Base-by-base conservation (phyloP, 2,329 filamentous ascomycete genomes). In the Metarhizium album region DNA sequence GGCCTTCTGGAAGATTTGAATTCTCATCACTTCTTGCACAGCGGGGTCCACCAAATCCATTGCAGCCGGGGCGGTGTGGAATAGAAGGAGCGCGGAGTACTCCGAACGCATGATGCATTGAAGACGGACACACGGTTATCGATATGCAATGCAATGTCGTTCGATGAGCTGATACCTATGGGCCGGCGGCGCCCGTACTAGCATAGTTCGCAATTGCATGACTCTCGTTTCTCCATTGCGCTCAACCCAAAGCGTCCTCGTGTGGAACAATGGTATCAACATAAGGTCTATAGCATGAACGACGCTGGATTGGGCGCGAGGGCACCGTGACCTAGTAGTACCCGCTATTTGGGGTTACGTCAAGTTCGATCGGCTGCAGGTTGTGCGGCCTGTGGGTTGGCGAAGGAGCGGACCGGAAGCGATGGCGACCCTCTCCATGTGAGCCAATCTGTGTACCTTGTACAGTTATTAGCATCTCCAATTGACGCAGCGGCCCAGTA, bases 361-460 rank as follows among this genome's bases (percentile, higher is more conserved):
- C 38, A 20, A 42, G 33, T 50, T 50, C 43, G 43, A 46, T 46
- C 43, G 43, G 43, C 43, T 46, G 29, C 43, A 46, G 20, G 27
- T 31, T 18, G n/a, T n/a, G 43, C 24, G 14, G 24, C 43, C 14
- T 5, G 29, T 46, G 43, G 24, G 43, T 16, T 46, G 43, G 31
- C 8, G 33, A 24, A 37, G 22, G 20, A 50, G 20, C 38, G 29
- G 43, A 50, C 46, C 42, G 42, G 22, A 50, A 29, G 24, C 22
- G 40, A 43, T 43, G 22, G 22, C 33, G 6, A 40, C n/a, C 24
- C 35, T 43, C 43, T 40, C 43, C 20, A 46, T 46, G 29, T 22
- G 42, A 43, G 29, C 23, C 31, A 45, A 13, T 42, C n/a, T n/a
- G 31, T n/a, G 31, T 16, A 23, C 38, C 37, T 40, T 18, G 37